Conservation (phyloP, 2,329 filamentous ascomycete species). For the Calonectria hawksworthii region DNA sequence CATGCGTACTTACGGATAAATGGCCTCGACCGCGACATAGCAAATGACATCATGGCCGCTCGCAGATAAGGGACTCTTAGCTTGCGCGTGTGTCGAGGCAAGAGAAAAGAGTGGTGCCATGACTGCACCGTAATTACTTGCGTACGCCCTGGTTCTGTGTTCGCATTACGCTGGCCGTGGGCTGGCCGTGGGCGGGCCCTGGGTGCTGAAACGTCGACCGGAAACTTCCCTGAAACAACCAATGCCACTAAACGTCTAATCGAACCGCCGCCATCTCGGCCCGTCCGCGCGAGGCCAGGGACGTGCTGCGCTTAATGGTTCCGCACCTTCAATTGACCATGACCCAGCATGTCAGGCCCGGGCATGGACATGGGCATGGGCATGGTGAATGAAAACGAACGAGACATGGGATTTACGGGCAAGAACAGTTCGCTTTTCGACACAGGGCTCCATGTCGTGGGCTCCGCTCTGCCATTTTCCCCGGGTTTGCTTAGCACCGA, state of each 20-base stretch:
- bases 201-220: constrained; percentile 19
- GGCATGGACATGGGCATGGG: background rate
- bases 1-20: background rate
- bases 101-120: constrained; percentile 9
- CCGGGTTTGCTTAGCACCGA: constrained; percentile 5
- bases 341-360: background rate
- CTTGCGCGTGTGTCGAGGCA: background rate
- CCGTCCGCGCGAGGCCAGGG: background rate
- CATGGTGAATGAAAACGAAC: background rate
- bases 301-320: constrained; percentile 7
- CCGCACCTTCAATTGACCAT: background rate
- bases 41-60: constrained; percentile 1
- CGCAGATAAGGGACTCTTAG: background rate
- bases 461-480: constrained; percentile 7
- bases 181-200: background rate
- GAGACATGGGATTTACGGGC: background rate
- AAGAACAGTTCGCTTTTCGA: background rate
- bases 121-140: constrained; percentile 17
- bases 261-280: constrained; percentile 13
- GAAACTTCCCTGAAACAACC: constrained; percentile 27
- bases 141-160: constrained; percentile 11
- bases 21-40: background rate
- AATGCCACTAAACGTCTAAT: constrained; percentile 26
- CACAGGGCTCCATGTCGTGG: background rate
- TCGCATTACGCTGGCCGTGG: constrained; percentile 9